A percentile compares a stretch with the other conserved stretches of the same genome.
phyloP scores from a whole-genome alignment of 2,329 filamentous ascomycete genomes.

The Lasiodiplodia sp. region DNA sequence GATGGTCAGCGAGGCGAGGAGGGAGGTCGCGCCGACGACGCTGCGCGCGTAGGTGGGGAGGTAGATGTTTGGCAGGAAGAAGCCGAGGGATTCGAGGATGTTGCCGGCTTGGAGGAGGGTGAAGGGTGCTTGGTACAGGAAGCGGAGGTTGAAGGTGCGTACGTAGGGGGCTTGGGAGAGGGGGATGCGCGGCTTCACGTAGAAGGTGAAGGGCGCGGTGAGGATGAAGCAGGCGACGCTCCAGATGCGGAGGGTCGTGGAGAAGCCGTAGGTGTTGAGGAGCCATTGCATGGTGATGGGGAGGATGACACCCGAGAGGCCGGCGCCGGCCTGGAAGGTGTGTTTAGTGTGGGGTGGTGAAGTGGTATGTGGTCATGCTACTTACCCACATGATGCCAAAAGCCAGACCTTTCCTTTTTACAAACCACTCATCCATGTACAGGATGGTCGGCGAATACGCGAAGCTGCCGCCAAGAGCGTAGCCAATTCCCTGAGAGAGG shows the following conservation, averaged over 20 bases:
- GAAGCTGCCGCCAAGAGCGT: constrained; percentile 64
- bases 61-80: constrained; percentile 51
- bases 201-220: constrained; percentile 43
- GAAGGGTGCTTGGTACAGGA: constrained; percentile 42
- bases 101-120: constrained; percentile 45
- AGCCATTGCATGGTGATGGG: constrained; percentile 52
- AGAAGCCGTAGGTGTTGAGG: constrained; percentile 49
- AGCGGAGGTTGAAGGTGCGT: constrained; percentile 41
- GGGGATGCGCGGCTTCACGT: constrained; percentile 45
- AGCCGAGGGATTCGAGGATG: constrained; percentile 48
- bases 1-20: constrained; percentile 42
- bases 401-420: constrained; percentile 63
- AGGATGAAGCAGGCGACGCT: constrained; percentile 42
- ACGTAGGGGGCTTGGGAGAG: constrained; percentile 32
- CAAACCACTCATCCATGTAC: constrained; percentile 70
- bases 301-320: constrained; percentile 53
- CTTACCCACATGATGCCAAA: constrained; percentile 67
- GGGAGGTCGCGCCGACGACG: constrained; percentile 35
- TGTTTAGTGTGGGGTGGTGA: background rate
- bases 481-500: constrained; percentile 67
- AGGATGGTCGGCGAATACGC: constrained; percentile 64
- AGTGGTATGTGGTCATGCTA: background rate
- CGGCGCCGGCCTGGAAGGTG: constrained; percentile 38
- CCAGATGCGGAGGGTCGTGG: constrained; percentile 51
- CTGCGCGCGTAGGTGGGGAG: constrained; percentile 45